Base-by-base conservation (phyloP, 345 rosid species). In the Ceriops decandra region DNA sequence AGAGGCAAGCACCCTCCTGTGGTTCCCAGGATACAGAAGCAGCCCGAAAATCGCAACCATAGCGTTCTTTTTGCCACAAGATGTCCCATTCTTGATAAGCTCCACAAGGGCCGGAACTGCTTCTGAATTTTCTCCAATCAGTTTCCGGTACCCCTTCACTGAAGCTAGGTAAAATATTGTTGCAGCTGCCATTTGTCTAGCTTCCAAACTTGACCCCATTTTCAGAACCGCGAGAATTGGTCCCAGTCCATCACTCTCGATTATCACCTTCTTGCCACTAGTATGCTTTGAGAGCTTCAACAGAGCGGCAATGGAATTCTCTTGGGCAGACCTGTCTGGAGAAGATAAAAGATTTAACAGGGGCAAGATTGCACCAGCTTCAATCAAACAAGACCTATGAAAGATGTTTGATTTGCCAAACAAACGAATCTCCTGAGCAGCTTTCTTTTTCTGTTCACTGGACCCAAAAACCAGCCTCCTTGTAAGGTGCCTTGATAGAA, bases 91-190 rank as follows among this genome's bases (percentile, higher is more conserved):
- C 61, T 77, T 78, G 38, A 90, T 75, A 24, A 90, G 83, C 13
- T 80, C 86, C 58, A 80, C 77, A 7, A 92, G 83, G 33, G 81
- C 84, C 0, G 92, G 80, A 80, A 90, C 73, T 28, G 87, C 77
- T 6, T 82, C 85, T 0, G 86, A 73, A 28, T 74, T 71, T 77
- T 90, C 96, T 11, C 95, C 90, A 0, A 92, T 85, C 52, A 79
- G 0, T 79, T 70, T 84, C 53, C 80, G 82, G 72, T 82, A 79
- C 17, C 79, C 83, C 58, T 87, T 82, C 26, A 84, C 85, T 7
- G 90, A 86, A 59, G 96, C 85, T 0, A 92, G 83, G 74, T 87
- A 88, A 58, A 88, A 88, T 22, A 87, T 66, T 20, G 90, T 72
- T 26, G 98, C 93, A 1, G 98, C 93, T 0, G 95, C 87, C 10